A percentile compares a stretch with the other conserved stretches of the same genome.
phyloP scores from a whole-genome alignment of 352 stramenopile genomes.

The Globisporangium uncinulatum region DNA sequence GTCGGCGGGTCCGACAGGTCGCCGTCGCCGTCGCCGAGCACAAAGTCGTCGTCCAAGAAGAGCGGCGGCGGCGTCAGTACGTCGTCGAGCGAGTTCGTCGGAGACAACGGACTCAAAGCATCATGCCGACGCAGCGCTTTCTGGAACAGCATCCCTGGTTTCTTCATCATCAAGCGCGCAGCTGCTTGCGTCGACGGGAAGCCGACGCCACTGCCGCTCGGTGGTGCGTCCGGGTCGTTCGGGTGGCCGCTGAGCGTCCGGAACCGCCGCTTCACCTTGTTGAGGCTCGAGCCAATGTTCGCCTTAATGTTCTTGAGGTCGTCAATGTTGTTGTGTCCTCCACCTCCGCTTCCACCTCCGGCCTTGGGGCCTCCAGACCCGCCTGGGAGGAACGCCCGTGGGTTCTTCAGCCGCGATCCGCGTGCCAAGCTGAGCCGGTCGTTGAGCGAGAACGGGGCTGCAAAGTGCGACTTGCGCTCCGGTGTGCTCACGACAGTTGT shows the following conservation, averaged over 20 bases:
- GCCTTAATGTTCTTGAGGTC: slow-evolving; percentile 71
- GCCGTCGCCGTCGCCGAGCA: slow-evolving; percentile 4
- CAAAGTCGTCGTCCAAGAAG: slow-evolving; percentile 11
- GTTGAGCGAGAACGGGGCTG: slow-evolving; percentile 54
- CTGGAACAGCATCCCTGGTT: slow-evolving; percentile 56
- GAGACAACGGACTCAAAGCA: slow-evolving; percentile 12
- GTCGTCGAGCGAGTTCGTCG: slow-evolving; percentile 21
- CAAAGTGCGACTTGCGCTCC: slow-evolving; percentile 33
- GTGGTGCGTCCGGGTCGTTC: slow-evolving; percentile 26
- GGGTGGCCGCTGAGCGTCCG: slow-evolving; percentile 49
- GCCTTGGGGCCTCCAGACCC: slow-evolving; percentile 3
- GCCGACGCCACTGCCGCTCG: not conserved
- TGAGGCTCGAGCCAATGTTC: slow-evolving; percentile 70
- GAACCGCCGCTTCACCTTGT: slow-evolving; percentile 74
- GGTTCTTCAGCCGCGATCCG: slow-evolving; percentile 40
- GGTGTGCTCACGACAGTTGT: slow-evolving; percentile 13
- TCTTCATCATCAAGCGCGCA: slow-evolving; percentile 60
- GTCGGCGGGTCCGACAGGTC: slow-evolving; percentile 8
- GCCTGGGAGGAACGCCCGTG: slow-evolving; percentile 29
- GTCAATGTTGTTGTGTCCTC: slow-evolving; percentile 32
- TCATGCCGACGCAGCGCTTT: slow-evolving; percentile 35
- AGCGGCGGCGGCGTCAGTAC: slow-evolving; percentile 23
- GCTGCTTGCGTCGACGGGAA: slow-evolving; percentile 28
- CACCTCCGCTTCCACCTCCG: slow-evolving; percentile 15
- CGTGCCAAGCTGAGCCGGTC: slow-evolving; percentile 55